Evolutionary conservation across 2,329 filamentous ascomycete species (phyloP).

Genomic region (Epichloe bromicola): DNA sequence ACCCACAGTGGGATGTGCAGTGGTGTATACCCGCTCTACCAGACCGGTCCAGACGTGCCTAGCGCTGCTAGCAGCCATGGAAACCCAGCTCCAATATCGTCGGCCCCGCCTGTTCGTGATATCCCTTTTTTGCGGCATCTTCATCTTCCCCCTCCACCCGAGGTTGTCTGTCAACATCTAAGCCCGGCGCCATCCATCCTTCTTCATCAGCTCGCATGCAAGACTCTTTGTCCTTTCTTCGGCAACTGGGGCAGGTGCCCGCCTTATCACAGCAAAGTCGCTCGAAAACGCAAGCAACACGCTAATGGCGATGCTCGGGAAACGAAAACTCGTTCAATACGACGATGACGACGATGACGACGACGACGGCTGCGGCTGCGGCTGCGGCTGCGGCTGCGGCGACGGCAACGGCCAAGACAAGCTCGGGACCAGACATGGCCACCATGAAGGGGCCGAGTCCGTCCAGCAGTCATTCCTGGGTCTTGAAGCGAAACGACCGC

Average conservation of each 20-base stretch:
- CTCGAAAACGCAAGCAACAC: background rate
- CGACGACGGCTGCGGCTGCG: background rate
- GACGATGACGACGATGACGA: conserved; percentile 1
- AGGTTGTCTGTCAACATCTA: no score
- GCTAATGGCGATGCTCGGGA: conserved; percentile 12
- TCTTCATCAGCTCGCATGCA: background rate
- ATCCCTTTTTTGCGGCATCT: no score
- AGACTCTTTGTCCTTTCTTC: background rate
- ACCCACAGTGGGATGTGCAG: no score
- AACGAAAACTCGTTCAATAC: conserved; percentile 12
- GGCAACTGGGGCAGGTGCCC: background rate
- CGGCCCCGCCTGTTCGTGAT: no score
- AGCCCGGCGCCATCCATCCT: background rate
- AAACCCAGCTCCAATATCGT: no score
- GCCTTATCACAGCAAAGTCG: background rate
- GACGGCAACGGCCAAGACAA: background rate
- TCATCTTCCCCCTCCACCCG: no score
- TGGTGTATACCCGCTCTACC: background rate
- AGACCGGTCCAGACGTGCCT: background rate
- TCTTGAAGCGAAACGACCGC: background rate
- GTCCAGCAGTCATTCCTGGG: background rate
- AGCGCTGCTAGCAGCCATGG: no score
- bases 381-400: background rate
- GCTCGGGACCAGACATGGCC: background rate
- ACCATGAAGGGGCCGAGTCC: background rate